A percentile compares a stretch with the other conserved stretches of the same genome.
These are phyloP conservation scores for Pulveroboletus sp. DNA, from an alignment of 768 basidiomycete species.

Conservation along the genomic window DNA sequence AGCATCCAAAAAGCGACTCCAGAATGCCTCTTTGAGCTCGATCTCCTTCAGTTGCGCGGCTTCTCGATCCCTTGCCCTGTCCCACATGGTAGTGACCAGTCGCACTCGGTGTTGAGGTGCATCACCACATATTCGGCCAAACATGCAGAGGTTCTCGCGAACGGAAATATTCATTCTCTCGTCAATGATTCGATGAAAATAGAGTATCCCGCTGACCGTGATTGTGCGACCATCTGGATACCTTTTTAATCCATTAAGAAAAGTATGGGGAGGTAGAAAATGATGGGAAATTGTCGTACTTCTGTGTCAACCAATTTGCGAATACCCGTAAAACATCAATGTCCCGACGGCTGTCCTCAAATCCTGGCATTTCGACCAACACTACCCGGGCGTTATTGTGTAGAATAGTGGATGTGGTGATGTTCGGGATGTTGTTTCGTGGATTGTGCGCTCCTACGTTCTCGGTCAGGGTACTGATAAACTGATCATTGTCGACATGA, in stretches of 20 bases:
- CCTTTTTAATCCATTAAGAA: not conserved
- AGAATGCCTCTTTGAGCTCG: constrained; percentile 28
- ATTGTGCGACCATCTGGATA: not conserved
- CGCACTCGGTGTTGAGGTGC: constrained; percentile 26
- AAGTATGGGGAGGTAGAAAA: too few relatives aligned
- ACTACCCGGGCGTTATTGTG: not conserved
- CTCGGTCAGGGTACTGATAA: too few relatives aligned
- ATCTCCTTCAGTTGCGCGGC: constrained; percentile 15
- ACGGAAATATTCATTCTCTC: constrained; percentile 30
- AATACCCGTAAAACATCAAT: constrained; percentile 5
- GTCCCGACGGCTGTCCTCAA: constrained; percentile 18
- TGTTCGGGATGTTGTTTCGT: constrained; percentile 3
- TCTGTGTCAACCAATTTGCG: constrained; percentile 15
- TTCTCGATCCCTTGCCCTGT: constrained; percentile 13
- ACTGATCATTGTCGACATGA: too few relatives aligned
- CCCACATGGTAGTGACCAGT: constrained; percentile 39
- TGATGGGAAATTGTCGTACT: not conserved
- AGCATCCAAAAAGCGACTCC: not conserved
- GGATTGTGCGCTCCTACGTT: too few relatives aligned
- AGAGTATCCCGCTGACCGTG: constrained; percentile 28
- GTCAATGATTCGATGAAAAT: constrained; percentile 33
- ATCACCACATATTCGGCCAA: constrained; percentile 35
- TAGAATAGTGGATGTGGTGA: not conserved
- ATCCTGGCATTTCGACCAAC: constrained; percentile 17
- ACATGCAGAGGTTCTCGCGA: constrained; percentile 29